These are phyloP conservation scores for Pichia sp. DNA, from an alignment of 1,139 yeast species.

Conservation along the genomic window DNA sequence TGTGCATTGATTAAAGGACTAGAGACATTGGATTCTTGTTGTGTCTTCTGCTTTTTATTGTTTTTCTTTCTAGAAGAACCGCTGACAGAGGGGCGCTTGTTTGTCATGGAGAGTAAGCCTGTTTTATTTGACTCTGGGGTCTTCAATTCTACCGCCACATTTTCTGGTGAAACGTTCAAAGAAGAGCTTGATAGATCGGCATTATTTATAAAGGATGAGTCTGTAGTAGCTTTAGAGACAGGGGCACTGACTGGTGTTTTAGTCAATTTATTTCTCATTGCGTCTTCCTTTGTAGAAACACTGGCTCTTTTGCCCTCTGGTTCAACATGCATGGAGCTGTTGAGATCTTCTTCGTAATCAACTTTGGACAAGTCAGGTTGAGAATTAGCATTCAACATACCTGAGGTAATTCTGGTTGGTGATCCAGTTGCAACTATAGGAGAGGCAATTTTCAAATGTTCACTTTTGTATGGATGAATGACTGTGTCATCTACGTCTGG, in stretches of 20 bases:
- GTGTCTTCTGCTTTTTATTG: not conserved
- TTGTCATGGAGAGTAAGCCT: not conserved
- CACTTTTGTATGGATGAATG: slow-evolving; percentile 27
- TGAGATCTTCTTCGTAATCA: slow-evolving; percentile 18
- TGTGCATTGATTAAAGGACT: not conserved
- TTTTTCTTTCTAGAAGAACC: too few relatives aligned
- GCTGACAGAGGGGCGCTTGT: not conserved
- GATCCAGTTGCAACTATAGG: slow-evolving; percentile 35
- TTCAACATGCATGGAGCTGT: slow-evolving; percentile 10
- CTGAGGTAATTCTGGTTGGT: slow-evolving; percentile 56
- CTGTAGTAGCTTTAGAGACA: not conserved
- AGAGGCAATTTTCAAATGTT: slow-evolving; percentile 25
- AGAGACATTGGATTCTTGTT: not conserved
- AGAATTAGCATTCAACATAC: slow-evolving; percentile 44
- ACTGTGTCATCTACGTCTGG: slow-evolving; percentile 24
- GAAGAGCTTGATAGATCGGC: slow-evolving; percentile 13
- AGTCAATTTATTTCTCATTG: slow-evolving; percentile 7
- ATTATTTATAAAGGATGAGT: slow-evolving; percentile 11
- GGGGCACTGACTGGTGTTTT: not conserved
- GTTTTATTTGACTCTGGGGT: not conserved
- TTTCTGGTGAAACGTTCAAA: not conserved
- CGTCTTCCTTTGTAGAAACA: slow-evolving; percentile 28
- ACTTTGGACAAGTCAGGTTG: slow-evolving; percentile 33
- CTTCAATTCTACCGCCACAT: not conserved
- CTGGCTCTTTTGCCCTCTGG: slow-evolving; percentile 20